Evolutionary conservation across 805 yeast species (phyloP), one percentile per base, ranked within the genome.

Genomic region (Priceomyces carsonii): DNA sequence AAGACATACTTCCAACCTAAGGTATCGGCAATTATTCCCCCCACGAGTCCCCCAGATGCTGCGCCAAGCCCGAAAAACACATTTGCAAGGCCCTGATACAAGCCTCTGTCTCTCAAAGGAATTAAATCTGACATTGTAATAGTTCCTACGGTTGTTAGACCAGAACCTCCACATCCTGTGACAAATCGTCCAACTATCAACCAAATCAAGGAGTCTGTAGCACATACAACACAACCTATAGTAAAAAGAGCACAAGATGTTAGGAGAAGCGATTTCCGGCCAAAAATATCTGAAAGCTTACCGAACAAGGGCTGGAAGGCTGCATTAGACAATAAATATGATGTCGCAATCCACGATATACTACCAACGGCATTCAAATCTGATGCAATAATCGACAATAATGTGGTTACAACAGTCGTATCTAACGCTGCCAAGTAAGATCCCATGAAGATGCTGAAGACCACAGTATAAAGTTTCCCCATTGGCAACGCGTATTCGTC

Each of bases 101-200:
- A 57, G 1, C 95, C 95, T 39, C 96, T 69, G 26, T 82, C 77
- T 36, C 93, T 70, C 42, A 84, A 71, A 2, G 93, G 80, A 18
- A 89, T 81, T 30, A 86, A 65, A 57, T 88, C 96, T 18, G 86
- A 77, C 47, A 83, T 73, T 2, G 89, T 73, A 38, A 88, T 83
- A 5, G 95, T 81, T 12, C 86, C 75, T 46, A 87, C 63, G 0
- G 90, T 73, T 33, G 82, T 77, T 51, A 88, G 75, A 1, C 96
- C 96, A 5, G 95, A 93, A n/a, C 95, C 95, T 8, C 96, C 96
- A 37, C 85, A 73, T 13, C 96, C 96, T 17, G 95, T 80, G 33
- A 88, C 68, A 42, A 86, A 78, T 48, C 87, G 66, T 3, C 84
- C 84, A 18, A 75, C 42, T 6, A 81, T 75, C 43, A 83, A 64